Conservation (phyloP, 2,329 filamentous ascomycete genomes). For the Xylaria sp. region DNA sequence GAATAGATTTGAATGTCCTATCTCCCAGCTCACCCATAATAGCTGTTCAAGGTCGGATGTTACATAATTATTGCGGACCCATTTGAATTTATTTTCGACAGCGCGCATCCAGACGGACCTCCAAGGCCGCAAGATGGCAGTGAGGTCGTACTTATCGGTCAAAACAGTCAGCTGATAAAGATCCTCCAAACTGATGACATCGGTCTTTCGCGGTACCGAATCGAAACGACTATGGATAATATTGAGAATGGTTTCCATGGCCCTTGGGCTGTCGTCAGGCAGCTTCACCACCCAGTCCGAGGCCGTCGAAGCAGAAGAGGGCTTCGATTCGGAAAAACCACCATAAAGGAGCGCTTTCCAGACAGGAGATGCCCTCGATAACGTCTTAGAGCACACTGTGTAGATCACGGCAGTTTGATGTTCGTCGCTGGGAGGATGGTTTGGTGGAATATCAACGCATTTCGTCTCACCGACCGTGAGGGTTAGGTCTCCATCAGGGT, state of each 20-base stretch:
- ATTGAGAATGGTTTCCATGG: constrained; percentile 47
- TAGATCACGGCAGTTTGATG: constrained; percentile 25
- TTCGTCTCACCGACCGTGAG: constrained; percentile 32
- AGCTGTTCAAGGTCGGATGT: background rate
- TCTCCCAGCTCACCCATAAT: constrained; percentile 37
- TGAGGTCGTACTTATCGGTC: constrained; percentile 46
- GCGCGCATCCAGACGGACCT: constrained; percentile 33
- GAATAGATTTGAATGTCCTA: constrained; percentile 23
- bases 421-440: background rate
- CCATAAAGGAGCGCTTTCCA: constrained; percentile 44
- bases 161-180: constrained; percentile 42
- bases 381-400: constrained; percentile 41
- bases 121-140: constrained; percentile 41
- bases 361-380: constrained; percentile 42
- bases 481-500: constrained; percentile 40
- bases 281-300: constrained; percentile 43
- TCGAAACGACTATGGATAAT: constrained; percentile 48
- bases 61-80: no score
- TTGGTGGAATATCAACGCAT: background rate
- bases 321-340: constrained; percentile 42
- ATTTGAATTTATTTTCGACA: background rate
- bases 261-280: constrained; percentile 48
- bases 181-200: constrained; percentile 8
- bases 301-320: constrained; percentile 1
- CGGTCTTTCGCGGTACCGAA: constrained; percentile 33